Evolutionary conservation across 208 protist genomes (phyloP).

Genomic region (Tritrichomonas foetus): DNA sequence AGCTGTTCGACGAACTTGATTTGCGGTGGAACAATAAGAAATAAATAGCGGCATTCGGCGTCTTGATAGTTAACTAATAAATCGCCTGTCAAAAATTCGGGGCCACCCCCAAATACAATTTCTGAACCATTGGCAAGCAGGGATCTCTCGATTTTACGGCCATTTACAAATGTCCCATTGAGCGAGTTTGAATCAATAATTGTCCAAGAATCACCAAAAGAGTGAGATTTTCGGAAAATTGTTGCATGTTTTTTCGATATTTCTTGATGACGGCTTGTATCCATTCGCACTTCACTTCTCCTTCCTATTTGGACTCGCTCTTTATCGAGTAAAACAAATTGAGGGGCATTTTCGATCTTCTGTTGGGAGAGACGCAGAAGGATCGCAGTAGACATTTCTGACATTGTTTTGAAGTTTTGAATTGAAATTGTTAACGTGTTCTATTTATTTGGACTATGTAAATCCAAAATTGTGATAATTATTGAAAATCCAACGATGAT

Average conservation of each 20-base stretch:
- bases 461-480: too few species aligned
- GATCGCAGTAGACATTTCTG: background rate
- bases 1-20: background rate
- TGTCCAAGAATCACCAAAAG: background rate
- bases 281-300: background rate
- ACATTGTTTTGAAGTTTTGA: too few species aligned
- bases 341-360: background rate
- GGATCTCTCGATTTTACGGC: background rate
- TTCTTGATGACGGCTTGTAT: background rate
- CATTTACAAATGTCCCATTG: slow-evolving; percentile 29
- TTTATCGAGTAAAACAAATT: background rate
- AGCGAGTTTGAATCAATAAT: background rate
- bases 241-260: slow-evolving; percentile 17
- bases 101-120: slow-evolving; percentile 14
- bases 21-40: background rate
- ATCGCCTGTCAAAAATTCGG: background rate
- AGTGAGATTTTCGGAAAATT: background rate
- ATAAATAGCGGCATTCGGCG: background rate
- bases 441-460: too few species aligned
- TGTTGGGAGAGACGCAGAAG: background rate
- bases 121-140: background rate
- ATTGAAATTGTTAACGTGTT: too few species aligned
- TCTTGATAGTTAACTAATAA: background rate
- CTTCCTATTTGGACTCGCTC: background rate
- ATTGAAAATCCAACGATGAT: too few species aligned